These are phyloP conservation scores for Leucosporidium yakuticum DNA, from an alignment of 768 basidiomycete genomes.

Conservation along the genomic window DNA sequence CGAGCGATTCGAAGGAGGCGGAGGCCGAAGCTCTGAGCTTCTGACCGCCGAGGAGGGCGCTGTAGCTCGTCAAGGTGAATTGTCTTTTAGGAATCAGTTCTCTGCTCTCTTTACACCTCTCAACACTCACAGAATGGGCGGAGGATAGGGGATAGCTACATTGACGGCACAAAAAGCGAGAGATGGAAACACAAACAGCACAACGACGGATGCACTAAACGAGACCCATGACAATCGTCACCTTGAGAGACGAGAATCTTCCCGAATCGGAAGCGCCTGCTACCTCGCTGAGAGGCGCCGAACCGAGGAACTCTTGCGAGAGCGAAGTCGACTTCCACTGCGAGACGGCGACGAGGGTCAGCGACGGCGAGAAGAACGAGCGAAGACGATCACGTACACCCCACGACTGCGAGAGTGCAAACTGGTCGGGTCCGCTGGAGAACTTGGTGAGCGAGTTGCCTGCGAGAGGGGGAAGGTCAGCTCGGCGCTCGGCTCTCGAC, in stretches of 20 bases:
- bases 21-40: no score
- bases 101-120: no score
- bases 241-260: constrained; percentile 50
- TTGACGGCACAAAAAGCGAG: not conserved
- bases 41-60: no score
- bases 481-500: not conserved
- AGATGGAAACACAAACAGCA: not conserved
- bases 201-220: constrained; percentile 47
- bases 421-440: constrained; percentile 76
- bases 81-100: not conserved
- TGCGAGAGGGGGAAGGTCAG: constrained; percentile 45
- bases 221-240: constrained; percentile 70
- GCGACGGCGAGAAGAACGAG: constrained; percentile 51
- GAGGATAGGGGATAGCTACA: not conserved
- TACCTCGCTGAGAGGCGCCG: constrained; percentile 31
- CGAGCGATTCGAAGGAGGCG: no score
- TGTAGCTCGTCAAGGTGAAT: not conserved
- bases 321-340: constrained; percentile 1
- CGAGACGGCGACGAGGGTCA: constrained; percentile 19
- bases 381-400: constrained; percentile 71
- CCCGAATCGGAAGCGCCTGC: not conserved
- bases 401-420: constrained; percentile 82
- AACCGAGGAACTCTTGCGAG: constrained; percentile 28
- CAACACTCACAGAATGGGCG: no score
- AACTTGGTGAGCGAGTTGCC: constrained; percentile 78